phyloP scores from a whole-genome alignment of 352 stramenopile genomes.

The Phytophthora capsici region DNA sequence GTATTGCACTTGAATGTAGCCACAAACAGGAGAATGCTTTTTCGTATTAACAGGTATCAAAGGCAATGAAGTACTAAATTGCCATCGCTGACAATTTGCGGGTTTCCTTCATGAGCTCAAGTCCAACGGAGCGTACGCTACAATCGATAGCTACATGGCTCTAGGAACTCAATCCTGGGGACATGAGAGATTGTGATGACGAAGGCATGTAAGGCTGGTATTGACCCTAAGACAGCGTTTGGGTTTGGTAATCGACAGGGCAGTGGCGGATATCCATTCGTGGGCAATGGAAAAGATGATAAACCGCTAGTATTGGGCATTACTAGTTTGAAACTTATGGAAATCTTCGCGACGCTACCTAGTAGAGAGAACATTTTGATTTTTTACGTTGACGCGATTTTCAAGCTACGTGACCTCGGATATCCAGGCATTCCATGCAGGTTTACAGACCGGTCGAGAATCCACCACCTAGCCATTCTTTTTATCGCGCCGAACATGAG shows the following conservation, averaged over 20 bases:
- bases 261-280: too few species aligned
- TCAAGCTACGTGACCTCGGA: not conserved
- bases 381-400: too few species aligned
- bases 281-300: too few species aligned
- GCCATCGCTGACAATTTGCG: not conserved
- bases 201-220: not conserved
- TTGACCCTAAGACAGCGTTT: not conserved
- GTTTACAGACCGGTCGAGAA: not conserved
- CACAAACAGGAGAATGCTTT: too few species aligned
- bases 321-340: too few species aligned
- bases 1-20: too few species aligned
- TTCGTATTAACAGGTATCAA: too few species aligned
- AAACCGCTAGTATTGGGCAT: too few species aligned
- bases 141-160: constrained; percentile 6
- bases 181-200: not conserved
- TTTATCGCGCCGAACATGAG: not conserved
- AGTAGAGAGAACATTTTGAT: too few species aligned
- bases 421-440: not conserved
- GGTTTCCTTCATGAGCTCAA: constrained; percentile 5
- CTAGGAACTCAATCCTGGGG: constrained; percentile 4
- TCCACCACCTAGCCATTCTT: not conserved
- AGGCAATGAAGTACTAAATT: too few species aligned
- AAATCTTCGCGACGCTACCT: too few species aligned
- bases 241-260: constrained; percentile 10
- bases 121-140: constrained; percentile 3